Percentiles rank a stretch among this genome's conserved stretches.
Evolutionary conservation across 177 flowering plant species (phyloP).

Genomic region (Telopea speciosissima): DNA sequence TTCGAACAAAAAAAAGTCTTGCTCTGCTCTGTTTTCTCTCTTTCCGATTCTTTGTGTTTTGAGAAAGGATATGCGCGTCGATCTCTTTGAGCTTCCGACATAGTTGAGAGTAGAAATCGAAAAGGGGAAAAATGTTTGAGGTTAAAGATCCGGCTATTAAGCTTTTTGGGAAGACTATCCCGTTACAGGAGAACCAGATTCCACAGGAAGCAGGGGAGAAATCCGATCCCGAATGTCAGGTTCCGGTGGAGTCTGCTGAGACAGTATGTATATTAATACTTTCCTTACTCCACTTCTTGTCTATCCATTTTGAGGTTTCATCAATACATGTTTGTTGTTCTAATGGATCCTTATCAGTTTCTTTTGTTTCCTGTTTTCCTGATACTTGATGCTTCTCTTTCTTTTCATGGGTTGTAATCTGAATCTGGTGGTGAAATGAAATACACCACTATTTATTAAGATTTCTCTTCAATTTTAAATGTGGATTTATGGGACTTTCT

Average conservation of each 20-base stretch:
- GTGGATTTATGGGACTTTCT: not conserved
- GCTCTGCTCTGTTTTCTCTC: constrained; percentile 7
- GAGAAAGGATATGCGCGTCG: constrained; percentile 1
- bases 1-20: not conserved
- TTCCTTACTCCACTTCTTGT: not conserved
- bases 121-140: constrained; percentile 17
- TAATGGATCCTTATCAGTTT: not conserved
- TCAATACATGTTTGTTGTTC: not conserved
- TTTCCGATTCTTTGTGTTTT: not conserved
- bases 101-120: not conserved
- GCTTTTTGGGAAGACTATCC: constrained; percentile 48
- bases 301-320: not conserved
- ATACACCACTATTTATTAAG: not conserved
- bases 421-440: not conserved
- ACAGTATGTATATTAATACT: not conserved
- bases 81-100: not conserved
- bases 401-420: not conserved
- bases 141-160: constrained; percentile 38
- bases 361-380: too few species aligned
- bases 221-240: constrained; percentile 8
- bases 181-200: constrained; percentile 24
- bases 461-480: too few species aligned
- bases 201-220: constrained; percentile 14
- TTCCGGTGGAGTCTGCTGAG: constrained; percentile 7
- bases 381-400: not conserved